phyloP scores from a whole-genome alignment of 495 filamentous ascomycete species.

The Diplogelasinospora grovesii region DNA sequence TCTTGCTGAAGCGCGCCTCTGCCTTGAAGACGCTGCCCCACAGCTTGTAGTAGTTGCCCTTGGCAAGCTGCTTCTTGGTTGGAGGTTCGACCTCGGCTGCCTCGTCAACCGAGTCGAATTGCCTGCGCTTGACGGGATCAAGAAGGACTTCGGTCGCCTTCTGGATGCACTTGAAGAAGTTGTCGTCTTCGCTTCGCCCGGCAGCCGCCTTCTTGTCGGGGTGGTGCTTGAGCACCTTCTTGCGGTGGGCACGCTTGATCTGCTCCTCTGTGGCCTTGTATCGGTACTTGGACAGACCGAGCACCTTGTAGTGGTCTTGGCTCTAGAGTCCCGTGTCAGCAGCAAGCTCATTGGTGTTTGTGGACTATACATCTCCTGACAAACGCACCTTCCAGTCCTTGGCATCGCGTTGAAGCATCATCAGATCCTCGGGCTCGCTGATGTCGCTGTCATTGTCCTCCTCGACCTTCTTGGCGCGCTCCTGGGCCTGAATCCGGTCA shows the following conservation, averaged over 20 bases:
- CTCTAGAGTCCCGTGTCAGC: conserved; percentile 42
- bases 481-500: conserved; percentile 90
- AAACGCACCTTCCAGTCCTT: conserved; percentile 97
- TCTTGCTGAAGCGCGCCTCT: conserved; percentile 87
- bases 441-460: conserved; percentile 84
- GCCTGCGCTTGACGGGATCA: conserved; percentile 86
- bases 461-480: conserved; percentile 91
- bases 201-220: conserved; percentile 96
- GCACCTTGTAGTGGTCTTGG: conserved; percentile 97
- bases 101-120: conserved; percentile 96
- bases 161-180: conserved; percentile 99
- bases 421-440: conserved; percentile 83
- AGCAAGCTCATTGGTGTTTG: background rate
- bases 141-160: conserved; percentile 90
- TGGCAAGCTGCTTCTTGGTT: conserved; percentile 75
- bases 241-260: conserved; percentile 96
- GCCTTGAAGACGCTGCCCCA: conserved; percentile 82
- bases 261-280: conserved; percentile 90
- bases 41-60: conserved; percentile 89
- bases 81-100: conserved; percentile 85
- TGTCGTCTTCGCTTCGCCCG: conserved; percentile 84
- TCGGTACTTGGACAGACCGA: conserved; percentile 87
- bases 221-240: conserved; percentile 98
- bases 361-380: background rate
- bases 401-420: conserved; percentile 85